phyloP scores from a whole-genome alignment of 805 yeast genomes.

The Ogataea paradorogensis region DNA sequence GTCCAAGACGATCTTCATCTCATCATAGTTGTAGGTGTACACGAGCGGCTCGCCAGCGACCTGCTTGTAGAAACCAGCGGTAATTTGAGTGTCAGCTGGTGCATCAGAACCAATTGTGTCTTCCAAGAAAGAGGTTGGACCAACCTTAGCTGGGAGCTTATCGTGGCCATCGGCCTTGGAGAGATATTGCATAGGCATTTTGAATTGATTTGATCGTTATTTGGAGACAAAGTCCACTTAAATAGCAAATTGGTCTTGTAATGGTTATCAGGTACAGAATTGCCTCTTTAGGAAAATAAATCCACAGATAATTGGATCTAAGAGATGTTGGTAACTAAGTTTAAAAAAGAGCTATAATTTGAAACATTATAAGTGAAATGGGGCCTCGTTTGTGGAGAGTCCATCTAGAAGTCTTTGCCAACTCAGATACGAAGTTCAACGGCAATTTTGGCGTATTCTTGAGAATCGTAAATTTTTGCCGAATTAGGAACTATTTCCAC shows the following conservation, averaged over 20 bases:
- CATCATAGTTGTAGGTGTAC: slow-evolving; percentile 60
- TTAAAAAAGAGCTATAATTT: too few relatives aligned
- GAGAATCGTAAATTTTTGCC: slow-evolving; percentile 13
- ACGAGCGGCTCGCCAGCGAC: slow-evolving; percentile 63
- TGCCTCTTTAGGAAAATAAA: too few relatives aligned
- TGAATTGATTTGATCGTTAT: background rate
- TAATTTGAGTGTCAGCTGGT: slow-evolving; percentile 52
- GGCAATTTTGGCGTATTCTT: background rate
- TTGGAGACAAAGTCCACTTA: background rate
- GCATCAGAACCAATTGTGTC: slow-evolving; percentile 57
- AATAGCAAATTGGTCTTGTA: background rate
- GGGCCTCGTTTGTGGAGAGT: too few relatives aligned
- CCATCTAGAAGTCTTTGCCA: too few relatives aligned
- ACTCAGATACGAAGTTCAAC: too few relatives aligned
- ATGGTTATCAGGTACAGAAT: too few relatives aligned
- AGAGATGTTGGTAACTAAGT: too few relatives aligned
- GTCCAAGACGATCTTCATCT: slow-evolving; percentile 65
- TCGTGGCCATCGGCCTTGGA: slow-evolving; percentile 53
- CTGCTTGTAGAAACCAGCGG: slow-evolving; percentile 68
- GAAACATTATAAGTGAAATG: too few relatives aligned
- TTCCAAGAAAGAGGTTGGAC: slow-evolving; percentile 64
- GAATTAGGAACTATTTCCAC: slow-evolving; percentile 12
- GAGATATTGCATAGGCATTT: slow-evolving; percentile 53
- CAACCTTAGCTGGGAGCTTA: slow-evolving; percentile 54
- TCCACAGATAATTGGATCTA: too few relatives aligned